phyloP scores from a whole-genome alignment of 2,329 filamentous ascomycete genomes.

The Podosphaera leucotricha region DNA sequence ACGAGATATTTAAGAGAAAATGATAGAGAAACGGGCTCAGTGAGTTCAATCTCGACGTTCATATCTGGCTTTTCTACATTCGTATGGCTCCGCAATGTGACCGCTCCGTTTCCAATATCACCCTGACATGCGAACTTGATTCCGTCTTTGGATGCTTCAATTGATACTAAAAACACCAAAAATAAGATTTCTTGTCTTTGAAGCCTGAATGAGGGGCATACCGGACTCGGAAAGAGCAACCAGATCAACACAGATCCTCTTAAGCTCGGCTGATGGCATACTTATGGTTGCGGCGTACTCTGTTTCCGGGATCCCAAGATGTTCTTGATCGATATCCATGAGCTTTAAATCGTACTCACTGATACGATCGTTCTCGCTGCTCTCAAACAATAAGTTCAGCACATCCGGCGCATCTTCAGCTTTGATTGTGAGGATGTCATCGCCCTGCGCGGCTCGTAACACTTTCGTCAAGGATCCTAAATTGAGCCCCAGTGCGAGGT shows the following conservation, averaged over 20 bases:
- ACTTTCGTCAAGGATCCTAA: slow-evolving; percentile 93
- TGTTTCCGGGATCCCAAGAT: slow-evolving; percentile 95
- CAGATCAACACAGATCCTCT: slow-evolving; percentile 82
- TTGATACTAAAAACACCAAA: slow-evolving; percentile 41
- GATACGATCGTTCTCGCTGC: slow-evolving; percentile 61
- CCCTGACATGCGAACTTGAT: slow-evolving; percentile 85
- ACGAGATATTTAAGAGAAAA: slow-evolving; percentile 98
- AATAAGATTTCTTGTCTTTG: slow-evolving; percentile 4
- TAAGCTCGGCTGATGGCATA: slow-evolving; percentile 78
- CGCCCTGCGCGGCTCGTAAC: slow-evolving; percentile 75
- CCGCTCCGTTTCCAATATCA: slow-evolving; percentile 87
- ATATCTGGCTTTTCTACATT: slow-evolving; percentile 73
- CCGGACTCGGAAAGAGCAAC: slow-evolving; percentile 86
- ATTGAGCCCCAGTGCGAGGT: slow-evolving; percentile 95
- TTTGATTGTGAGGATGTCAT: slow-evolving; percentile 90
- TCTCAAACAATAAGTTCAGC: slow-evolving; percentile 91
- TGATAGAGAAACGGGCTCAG: slow-evolving; percentile 77
- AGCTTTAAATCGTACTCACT: slow-evolving; percentile 99
- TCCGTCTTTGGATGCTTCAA: slow-evolving; percentile 91
- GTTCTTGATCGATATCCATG: slow-evolving; percentile 99
- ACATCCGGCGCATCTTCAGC: slow-evolving; percentile 91
- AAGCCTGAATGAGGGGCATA: slow-evolving; percentile 22
- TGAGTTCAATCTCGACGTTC: slow-evolving; percentile 73
- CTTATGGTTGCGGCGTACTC: slow-evolving; percentile 81
- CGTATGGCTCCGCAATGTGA: slow-evolving; percentile 72